Conservation (phyloP, 495 filamentous ascomycete genomes). For the Hypoxylon lienhwacheense region DNA sequence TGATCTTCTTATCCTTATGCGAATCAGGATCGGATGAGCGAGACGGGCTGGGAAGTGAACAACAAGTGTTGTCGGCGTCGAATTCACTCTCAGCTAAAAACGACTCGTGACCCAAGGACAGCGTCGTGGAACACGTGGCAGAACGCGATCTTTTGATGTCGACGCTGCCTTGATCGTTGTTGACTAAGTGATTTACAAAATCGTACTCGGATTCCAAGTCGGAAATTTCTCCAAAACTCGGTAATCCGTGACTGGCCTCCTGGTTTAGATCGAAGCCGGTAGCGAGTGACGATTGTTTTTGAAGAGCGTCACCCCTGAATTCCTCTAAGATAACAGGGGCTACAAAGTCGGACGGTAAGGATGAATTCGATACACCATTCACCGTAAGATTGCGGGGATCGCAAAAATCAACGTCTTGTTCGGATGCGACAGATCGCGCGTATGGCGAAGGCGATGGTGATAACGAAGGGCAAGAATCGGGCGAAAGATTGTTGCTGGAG, state of each 20-base stretch:
- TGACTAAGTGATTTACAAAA: constrained; percentile 74
- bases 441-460: constrained; percentile 80
- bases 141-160: constrained; percentile 78
- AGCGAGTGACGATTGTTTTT: constrained; percentile 52
- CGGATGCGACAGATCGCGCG: constrained; percentile 67
- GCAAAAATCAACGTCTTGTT: constrained; percentile 81
- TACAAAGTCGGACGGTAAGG: constrained; percentile 65
- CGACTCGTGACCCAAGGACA: constrained; percentile 70
- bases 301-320: constrained; percentile 60
- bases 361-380: constrained; percentile 54
- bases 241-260: constrained; percentile 63
- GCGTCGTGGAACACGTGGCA: constrained; percentile 63
- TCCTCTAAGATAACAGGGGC: constrained; percentile 62
- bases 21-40: constrained; percentile 50
- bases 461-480: constrained; percentile 77
- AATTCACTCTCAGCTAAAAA: constrained; percentile 76
- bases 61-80: constrained; percentile 65
- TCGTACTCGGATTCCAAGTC: constrained; percentile 94
- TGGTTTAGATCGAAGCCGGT: constrained; percentile 57
- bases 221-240: constrained; percentile 80
- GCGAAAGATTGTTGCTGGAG: constrained; percentile 71
- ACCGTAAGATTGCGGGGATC: constrained; percentile 92
- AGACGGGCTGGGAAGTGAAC: constrained; percentile 52
- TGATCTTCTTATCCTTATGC: constrained; percentile 66
- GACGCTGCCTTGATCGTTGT: constrained; percentile 56